phyloP scores from a whole-genome alignment of 306 rosid species.

The Medicago arabica region DNA sequence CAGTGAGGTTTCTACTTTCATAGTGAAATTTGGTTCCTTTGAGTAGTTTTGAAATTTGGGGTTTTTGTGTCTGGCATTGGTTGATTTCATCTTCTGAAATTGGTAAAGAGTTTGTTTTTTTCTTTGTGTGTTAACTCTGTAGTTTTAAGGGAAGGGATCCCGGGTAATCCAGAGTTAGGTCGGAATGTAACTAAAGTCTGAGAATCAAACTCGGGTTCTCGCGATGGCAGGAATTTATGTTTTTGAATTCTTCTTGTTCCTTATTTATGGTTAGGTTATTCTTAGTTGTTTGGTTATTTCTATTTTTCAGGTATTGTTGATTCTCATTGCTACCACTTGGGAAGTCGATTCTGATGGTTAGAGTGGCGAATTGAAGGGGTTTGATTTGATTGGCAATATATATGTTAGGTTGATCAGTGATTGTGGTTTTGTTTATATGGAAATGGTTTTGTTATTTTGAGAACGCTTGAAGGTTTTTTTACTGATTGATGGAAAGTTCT shows the following conservation, averaged over 20 bases:
- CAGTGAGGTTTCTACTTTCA: constrained; percentile 27
- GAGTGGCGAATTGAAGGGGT: constrained; percentile 32
- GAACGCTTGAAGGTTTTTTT: constrained; percentile 33
- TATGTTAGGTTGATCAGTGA: constrained; percentile 35
- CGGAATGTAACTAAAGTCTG: no score
- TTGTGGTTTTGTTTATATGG: constrained; percentile 1
- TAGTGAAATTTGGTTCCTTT: neutral
- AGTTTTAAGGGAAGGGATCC: no score
- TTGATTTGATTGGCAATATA: constrained; percentile 18
- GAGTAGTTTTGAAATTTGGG: constrained; percentile 27
- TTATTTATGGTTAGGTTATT: neutral
- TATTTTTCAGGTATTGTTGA: constrained; percentile 4
- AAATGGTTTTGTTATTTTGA: constrained; percentile 12
- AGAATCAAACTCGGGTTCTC: no score
- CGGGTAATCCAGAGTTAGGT: neutral
- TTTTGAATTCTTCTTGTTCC: neutral
- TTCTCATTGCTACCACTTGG: constrained; percentile 22
- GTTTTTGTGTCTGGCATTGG: neutral
- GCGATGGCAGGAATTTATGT: no score
- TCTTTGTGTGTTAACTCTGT: no score
- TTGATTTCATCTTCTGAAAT: neutral
- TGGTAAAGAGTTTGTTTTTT: no score
- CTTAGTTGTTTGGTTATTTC: constrained; percentile 6
- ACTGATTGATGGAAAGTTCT: constrained; percentile 51
- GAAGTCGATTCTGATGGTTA: constrained; percentile 31